Conservation (phyloP, 257 asterid species). For the Perilla frutescens region DNA sequence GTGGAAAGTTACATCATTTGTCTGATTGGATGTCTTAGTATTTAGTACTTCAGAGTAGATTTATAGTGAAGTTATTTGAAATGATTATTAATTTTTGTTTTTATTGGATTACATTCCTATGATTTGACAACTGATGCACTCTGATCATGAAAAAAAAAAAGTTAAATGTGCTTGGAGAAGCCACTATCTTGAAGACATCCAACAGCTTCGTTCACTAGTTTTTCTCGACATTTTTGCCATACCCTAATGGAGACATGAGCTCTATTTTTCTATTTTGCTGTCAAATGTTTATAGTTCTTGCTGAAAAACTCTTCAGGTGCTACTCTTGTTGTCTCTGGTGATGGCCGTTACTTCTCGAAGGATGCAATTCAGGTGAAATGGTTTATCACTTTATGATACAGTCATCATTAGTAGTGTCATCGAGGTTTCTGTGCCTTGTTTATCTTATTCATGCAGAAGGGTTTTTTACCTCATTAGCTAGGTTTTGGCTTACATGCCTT, state of each 20-base stretch:
- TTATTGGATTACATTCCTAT: conserved; percentile 1
- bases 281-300: conserved; percentile 29
- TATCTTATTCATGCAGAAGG: background rate
- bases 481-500: background rate
- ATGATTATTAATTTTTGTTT: background rate
- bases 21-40: conserved; percentile 7
- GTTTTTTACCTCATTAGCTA: conserved; percentile 21
- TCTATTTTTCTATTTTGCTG: conserved; percentile 12
- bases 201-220: conserved; percentile 1
- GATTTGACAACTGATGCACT: background rate
- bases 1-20: background rate
- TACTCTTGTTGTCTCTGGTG: conserved; percentile 98
- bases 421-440: conserved; percentile 13
- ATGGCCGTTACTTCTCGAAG: conserved; percentile 95
- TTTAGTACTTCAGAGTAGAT: conserved; percentile 7
- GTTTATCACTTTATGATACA: conserved; percentile 27
- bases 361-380: conserved; percentile 83
- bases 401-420: background rate
- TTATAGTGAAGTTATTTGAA: background rate
- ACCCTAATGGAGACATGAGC: conserved; percentile 18
- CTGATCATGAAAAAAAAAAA: background rate
- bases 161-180: conserved; percentile 8
- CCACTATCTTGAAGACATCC: background rate
- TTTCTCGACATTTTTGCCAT: background rate
- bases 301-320: conserved; percentile 64